Evolutionary conservation across 805 yeast species (phyloP).

Genomic region (Brettanomyces bruxellensis): DNA sequence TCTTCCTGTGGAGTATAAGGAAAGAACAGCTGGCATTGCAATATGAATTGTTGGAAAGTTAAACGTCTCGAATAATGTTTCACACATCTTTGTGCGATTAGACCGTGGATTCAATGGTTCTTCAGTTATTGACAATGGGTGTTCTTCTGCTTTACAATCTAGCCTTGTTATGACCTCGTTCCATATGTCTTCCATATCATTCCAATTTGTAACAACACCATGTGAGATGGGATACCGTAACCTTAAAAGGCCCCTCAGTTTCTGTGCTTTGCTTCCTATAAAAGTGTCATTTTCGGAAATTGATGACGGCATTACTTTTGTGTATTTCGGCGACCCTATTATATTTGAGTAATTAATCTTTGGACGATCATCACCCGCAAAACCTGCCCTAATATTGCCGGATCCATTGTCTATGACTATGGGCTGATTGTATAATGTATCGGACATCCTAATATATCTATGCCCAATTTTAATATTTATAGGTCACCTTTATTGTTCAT

Average conservation of each 20-base stretch:
- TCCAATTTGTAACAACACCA: constrained; percentile 78
- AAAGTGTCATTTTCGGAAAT: constrained; percentile 51
- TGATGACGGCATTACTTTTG: constrained; percentile 63
- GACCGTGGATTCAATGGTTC: constrained; percentile 71
- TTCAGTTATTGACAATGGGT: constrained; percentile 81
- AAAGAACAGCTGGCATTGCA: constrained; percentile 67
- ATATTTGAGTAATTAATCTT: constrained; percentile 51
- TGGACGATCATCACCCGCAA: constrained; percentile 88
- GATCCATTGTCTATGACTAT: constrained; percentile 80
- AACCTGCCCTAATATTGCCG: constrained; percentile 78
- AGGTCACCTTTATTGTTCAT: too few relatives aligned
- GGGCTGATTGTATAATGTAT: constrained; percentile 51
- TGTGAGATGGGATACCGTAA: constrained; percentile 68
- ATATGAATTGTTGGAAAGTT: constrained; percentile 70
- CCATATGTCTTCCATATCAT: constrained; percentile 81
- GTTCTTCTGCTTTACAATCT: constrained; percentile 54
- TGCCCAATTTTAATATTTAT: too few relatives aligned
- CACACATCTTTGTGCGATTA: constrained; percentile 54
- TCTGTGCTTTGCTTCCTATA: constrained; percentile 70
- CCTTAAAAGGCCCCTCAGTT: constrained; percentile 65
- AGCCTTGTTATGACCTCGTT: constrained; percentile 45
- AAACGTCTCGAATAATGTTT: constrained; percentile 62
- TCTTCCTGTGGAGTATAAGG: constrained; percentile 80
- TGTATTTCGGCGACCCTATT: constrained; percentile 77
- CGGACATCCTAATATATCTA: too few relatives aligned